These are phyloP conservation scores for Hymenotorrendiella dingleyae DNA, from an alignment of 2,329 filamentous ascomycete genomes.

Conservation along the genomic window DNA sequence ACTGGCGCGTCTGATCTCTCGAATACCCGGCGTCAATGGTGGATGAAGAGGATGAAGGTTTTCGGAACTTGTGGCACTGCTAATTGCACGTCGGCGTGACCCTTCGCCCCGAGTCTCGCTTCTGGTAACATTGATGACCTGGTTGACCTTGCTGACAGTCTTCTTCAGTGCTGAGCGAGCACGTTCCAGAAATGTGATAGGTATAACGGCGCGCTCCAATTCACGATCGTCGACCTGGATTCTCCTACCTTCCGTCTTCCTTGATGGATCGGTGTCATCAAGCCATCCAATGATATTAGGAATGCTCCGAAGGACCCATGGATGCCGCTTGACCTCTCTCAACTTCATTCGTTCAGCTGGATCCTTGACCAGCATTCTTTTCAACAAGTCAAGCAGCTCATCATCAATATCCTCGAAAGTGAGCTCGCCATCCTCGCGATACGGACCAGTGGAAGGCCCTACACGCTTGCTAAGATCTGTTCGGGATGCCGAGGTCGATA, in stretches of 20 bases:
- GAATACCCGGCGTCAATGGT: constrained; percentile 33
- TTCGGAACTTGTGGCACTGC: constrained; percentile 59
- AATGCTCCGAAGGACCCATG: constrained; percentile 80
- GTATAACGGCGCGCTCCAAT: constrained; percentile 83
- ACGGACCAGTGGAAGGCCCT: constrained; percentile 47
- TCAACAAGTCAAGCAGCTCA: constrained; percentile 70
- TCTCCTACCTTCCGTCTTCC: constrained; percentile 70
- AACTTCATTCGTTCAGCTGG: constrained; percentile 83
- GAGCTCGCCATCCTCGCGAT: constrained; percentile 71
- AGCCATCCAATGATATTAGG: constrained; percentile 74
- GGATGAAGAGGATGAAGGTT: constrained; percentile 52
- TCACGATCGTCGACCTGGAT: constrained; percentile 92
- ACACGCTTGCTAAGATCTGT: constrained; percentile 49
- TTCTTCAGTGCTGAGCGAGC: constrained; percentile 74
- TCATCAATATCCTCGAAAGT: constrained; percentile 83
- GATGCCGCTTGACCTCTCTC: constrained; percentile 87
- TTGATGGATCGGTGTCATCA: constrained; percentile 85
- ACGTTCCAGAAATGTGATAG: constrained; percentile 79
- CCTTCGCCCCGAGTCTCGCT: constrained; percentile 48
- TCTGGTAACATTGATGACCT: constrained; percentile 44
- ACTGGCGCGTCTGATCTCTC: constrained; percentile 46
- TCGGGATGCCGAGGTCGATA: constrained; percentile 46
- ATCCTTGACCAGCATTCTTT: constrained; percentile 79
- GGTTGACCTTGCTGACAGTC: constrained; percentile 55
- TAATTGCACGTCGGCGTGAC: constrained; percentile 50